phyloP scores from a whole-genome alignment of 1,284 basidiomycete genomes.

The Rhodotorula sp. region DNA sequence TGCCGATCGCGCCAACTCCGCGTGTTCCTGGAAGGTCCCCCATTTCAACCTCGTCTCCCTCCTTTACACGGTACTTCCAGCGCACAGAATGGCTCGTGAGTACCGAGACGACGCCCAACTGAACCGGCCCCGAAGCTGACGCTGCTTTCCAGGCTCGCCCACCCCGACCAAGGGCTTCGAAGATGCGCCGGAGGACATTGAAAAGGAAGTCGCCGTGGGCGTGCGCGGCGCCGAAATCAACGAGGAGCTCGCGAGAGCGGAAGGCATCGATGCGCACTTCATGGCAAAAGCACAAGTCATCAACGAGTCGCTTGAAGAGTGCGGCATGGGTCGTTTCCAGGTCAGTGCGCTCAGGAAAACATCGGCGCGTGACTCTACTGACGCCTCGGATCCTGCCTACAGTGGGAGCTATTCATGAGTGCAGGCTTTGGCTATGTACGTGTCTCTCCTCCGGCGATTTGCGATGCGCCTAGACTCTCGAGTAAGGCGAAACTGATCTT shows the following conservation, averaged over 20 bases:
- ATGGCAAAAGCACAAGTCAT: slow-evolving; percentile 2
- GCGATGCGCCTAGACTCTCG: too few species aligned
- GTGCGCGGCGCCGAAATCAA: not conserved
- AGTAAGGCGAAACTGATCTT: too few species aligned
- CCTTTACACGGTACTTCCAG: too few species aligned
- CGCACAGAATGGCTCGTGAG: not conserved
- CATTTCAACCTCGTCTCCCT: too few species aligned
- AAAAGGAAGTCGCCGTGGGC: not conserved
- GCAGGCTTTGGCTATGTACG: slow-evolving; percentile 3
- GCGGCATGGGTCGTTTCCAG: slow-evolving; percentile 3
- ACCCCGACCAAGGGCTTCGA: not conserved
- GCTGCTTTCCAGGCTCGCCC: not conserved
- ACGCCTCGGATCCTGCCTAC: not conserved
- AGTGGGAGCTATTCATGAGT: slow-evolving; percentile 5
- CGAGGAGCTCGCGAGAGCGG: not conserved
- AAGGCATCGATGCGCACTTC: not conserved
- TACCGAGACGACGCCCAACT: not conserved
- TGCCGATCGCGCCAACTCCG: too few species aligned
- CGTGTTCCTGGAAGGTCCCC: too few species aligned
- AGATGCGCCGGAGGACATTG: not conserved
- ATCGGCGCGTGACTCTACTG: not conserved
- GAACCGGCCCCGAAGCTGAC: not conserved
- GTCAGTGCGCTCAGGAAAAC: not conserved
- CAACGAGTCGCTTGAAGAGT: not conserved
- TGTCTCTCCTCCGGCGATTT: not conserved